A percentile compares a stretch with the other conserved stretches of the same genome.
Evolutionary conservation across 768 basidiomycete species (phyloP).

Genomic region (Grammothele lineata): DNA sequence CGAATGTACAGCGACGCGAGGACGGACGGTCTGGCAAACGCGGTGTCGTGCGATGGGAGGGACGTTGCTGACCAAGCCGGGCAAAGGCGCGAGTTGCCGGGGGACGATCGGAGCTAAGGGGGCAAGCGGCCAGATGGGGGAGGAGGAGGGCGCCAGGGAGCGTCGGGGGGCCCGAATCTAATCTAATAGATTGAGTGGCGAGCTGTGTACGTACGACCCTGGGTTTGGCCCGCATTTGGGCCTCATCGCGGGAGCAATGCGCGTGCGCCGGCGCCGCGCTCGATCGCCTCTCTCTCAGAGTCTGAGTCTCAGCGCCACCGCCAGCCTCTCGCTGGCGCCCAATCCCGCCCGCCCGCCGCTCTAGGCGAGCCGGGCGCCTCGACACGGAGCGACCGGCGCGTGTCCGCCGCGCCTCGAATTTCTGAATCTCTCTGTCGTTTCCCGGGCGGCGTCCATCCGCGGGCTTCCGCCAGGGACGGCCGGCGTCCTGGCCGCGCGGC

Average conservation of each 20-base stretch:
- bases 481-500: no score
- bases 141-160: no score
- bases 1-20: no score
- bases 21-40: neutral
- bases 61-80: neutral
- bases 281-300: neutral
- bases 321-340: no score
- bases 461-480: no score
- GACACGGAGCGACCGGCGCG: no score
- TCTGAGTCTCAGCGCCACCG: no score
- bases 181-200: constrained; percentile 17
- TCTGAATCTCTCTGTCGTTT: no score
- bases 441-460: no score
- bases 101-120: constrained; percentile 10
- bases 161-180: constrained; percentile 6
- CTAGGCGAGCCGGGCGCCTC: no score
- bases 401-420: no score
- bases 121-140: neutral
- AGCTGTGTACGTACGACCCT: constrained; percentile 17
- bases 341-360: no score
- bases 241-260: constrained; percentile 19
- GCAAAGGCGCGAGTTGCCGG: constrained; percentile 5
- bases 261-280: neutral
- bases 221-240: constrained; percentile 2
- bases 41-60: neutral